A percentile compares a stretch with the other conserved stretches of the same genome.
These are phyloP conservation scores for Epichloe brachyelytri DNA, from an alignment of 2,329 filamentous ascomycete species.

Conservation along the genomic window DNA sequence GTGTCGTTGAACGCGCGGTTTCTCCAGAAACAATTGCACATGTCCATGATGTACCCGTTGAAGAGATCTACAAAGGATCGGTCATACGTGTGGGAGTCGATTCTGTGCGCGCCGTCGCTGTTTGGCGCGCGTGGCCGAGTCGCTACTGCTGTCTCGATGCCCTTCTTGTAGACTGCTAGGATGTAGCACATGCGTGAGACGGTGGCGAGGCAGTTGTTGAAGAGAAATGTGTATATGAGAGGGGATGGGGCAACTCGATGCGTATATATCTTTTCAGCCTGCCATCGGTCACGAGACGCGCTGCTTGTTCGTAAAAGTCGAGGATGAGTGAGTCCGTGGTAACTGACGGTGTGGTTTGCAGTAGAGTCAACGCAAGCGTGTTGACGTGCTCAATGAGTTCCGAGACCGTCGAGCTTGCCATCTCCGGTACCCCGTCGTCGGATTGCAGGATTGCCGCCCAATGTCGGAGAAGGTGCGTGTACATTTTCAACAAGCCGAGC, in stretches of 20 bases:
- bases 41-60: conserved; percentile 77
- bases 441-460: conserved; percentile 38
- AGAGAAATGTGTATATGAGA: conserved; percentile 59
- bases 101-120: conserved; percentile 12
- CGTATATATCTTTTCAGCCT: conserved; percentile 40
- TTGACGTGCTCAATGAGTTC: conserved; percentile 36
- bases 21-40: conserved; percentile 75
- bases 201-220: conserved; percentile 48
- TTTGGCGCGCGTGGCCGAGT: conserved; percentile 14
- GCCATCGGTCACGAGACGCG: conserved; percentile 40
- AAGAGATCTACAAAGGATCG: conserved; percentile 53
- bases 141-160: conserved; percentile 53
- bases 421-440: conserved; percentile 19
- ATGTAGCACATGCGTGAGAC: conserved; percentile 58
- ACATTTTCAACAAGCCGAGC: conserved; percentile 49
- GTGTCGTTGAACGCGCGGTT: conserved; percentile 53
- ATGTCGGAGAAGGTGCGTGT: conserved; percentile 50
- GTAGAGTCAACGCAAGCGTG: conserved; percentile 43
- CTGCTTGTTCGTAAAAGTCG: conserved; percentile 56
- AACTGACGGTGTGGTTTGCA: conserved; percentile 36
- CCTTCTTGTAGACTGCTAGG: conserved; percentile 58
- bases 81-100: conserved; percentile 34
- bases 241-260: conserved; percentile 55
- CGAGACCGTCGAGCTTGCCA: conserved; percentile 26
- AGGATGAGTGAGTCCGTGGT: conserved; percentile 44